Evolutionary conservation across 2,329 filamentous ascomycete species (phyloP), one percentile per base, ranked within the genome.

Genomic region (Fusarium udum): DNA sequence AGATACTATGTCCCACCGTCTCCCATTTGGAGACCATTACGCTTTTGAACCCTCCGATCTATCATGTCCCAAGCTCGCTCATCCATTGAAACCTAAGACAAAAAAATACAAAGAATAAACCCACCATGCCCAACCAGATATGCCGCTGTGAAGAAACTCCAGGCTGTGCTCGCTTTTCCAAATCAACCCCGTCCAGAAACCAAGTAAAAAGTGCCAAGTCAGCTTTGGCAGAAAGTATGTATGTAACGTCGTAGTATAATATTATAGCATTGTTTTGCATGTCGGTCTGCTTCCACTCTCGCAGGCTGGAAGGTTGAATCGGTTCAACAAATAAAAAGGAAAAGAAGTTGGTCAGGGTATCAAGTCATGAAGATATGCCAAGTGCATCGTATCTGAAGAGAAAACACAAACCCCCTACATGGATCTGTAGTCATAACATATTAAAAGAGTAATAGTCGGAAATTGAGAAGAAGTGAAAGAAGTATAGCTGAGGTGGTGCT

Each of bases 331-430:
- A 59, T 52, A 39, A 39, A 56, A 64, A 45, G 42, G 39, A 24
- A 58, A 61, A 49, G 37, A 48, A 69, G 52, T 42, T 64, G 48
- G 48, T 49, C 52, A 76, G 76, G 76, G 76, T 78, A 78, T 78
- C 76, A 74, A 70, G 72, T 78, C 76, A 73, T 78, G 51, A 78
- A 64, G 66, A 66, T 65, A 60, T 73, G 67, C 65, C 57, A 62
- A 53, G 42, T 55, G 65, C 60, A 64, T 78, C 73, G 61, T 77
- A 46, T 71, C 71, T 45, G 59, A 73, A 72, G 34, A 65, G 49
- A 60, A 59, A 51, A 43, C 28, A 43, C 52, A 72, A 53, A 71
- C 64, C 37, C 28, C 24, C 32, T 51, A 61, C 16, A 16, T 61
- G 61, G 62, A 69, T 76, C 49, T 59, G 63, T 51, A 57, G 37